Evolutionary conservation across 1,284 basidiomycete genomes (phyloP), one percentile per base, ranked within the genome.

Genomic region (Trichosporon asahii): DNA sequence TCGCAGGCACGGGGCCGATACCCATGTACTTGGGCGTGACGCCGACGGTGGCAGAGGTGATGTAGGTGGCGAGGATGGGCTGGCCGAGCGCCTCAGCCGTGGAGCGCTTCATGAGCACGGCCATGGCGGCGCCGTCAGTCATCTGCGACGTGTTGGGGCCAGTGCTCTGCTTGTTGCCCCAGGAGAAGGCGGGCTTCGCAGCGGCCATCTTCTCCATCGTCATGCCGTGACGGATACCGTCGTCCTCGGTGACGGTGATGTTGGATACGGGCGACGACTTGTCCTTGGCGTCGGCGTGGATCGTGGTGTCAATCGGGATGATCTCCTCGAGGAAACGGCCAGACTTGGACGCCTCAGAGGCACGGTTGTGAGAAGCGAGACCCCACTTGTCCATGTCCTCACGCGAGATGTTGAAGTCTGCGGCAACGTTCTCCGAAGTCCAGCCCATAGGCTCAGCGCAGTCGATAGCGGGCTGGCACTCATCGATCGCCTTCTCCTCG

Each of bases 391-490:
- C 93, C 83, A 94, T 92, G 78, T 88, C 90, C 78, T 88, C 84
- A 15, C 93, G 88, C 18, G 91, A 86, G 68, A 95, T 84, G 46
- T 89, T 86, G 84, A 90, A 95, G 27, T 88, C 86, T 74, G 90
- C 82, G 18, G 91, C 91, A 21, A 93, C 91, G 88, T 92, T 90
- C 80, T 95, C 93, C 2, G 91, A 92, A 0, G 93, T 94, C 93
- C 93, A 94, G 12, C 93, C 93, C 93, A 95, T 95, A 15, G 93
- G 91, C 86, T 92, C 89, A 66, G 91, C 87, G 75, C 89, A 93
- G 76, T 93, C 92, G 70, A 89, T 85, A 0, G 92, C 89, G 73
- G 89, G 85, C 1, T 85, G 60, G 70, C 88, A 82, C 68, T 82
- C 85, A 76, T 94, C 87, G 67, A 97, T 88, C 57, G 87, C 86